Conservation (phyloP, 257 asterid genomes). For the Striga asiatica region DNA sequence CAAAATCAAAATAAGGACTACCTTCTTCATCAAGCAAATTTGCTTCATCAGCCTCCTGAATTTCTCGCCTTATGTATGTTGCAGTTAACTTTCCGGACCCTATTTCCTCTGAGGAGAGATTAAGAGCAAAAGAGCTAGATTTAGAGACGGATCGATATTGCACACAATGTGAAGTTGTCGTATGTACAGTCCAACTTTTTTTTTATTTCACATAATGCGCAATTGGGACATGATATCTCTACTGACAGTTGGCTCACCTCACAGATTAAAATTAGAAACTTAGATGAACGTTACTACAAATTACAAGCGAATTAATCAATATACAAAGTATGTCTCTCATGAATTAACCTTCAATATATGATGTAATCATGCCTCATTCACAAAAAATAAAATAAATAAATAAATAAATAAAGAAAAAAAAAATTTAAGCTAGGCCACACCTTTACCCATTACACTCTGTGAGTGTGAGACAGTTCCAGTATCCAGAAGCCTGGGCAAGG, state of each 20-base stretch:
- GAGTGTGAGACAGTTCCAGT: conserved; percentile 42
- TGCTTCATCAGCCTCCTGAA: conserved; percentile 63
- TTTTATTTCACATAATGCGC: neutral
- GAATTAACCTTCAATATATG: neutral
- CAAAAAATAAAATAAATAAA: neutral
- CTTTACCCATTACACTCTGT: conserved; percentile 46
- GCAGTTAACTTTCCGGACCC: conserved; percentile 40
- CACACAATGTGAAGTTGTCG: neutral
- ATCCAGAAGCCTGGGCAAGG: conserved; percentile 57
- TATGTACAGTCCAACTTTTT: conserved; percentile 9
- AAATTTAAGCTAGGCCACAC: conserved; percentile 8
- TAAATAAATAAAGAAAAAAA: too few relatives aligned
- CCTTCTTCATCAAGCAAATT: conserved; percentile 86
- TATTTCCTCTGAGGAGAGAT: conserved; percentile 30
- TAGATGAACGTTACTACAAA: neutral
- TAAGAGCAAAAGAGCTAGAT: conserved; percentile 3
- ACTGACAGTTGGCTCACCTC: neutral
- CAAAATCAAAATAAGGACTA: conserved; percentile 16
- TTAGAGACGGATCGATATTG: conserved; percentile 4
- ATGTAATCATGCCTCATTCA: neutral
- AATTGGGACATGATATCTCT: conserved; percentile 2
- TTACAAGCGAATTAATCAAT: neutral
- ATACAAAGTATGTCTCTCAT: neutral
- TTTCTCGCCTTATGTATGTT: conserved; percentile 38
- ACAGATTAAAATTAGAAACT: neutral